These are phyloP conservation scores for Trebouxia gelatinosa DNA, from an alignment of 163 green algal genomes.

Conservation along the genomic window DNA sequence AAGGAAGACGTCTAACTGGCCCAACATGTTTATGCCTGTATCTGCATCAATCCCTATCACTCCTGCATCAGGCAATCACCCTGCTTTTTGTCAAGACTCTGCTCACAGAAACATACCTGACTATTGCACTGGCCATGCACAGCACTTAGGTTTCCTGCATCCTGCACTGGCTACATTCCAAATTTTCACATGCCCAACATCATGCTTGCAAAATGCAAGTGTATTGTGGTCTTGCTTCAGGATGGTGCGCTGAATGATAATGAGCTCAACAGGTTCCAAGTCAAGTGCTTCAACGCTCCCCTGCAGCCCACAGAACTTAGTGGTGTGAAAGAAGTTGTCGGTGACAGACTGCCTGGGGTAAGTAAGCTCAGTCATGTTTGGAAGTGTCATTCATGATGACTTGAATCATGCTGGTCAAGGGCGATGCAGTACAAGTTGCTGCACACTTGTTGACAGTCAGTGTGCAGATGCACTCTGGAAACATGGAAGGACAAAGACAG, in stretches of 20 bases:
- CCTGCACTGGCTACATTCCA: background rate
- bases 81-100: too few species aligned
- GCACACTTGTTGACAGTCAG: background rate
- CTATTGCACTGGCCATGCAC: too few species aligned
- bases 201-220: background rate
- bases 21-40: too few species aligned
- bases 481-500: too few species aligned
- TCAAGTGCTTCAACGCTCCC: slow-evolving; percentile 72
- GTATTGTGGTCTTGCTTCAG: slow-evolving; percentile 33
- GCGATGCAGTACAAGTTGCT: background rate
- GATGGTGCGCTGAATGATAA: slow-evolving; percentile 82
- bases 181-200: background rate
- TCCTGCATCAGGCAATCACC: too few species aligned
- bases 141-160: background rate
- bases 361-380: background rate
- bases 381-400: background rate
- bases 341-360: slow-evolving; percentile 65
- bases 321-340: slow-evolving; percentile 82
- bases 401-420: background rate
- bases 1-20: too few species aligned
- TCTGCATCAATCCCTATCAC: too few species aligned
- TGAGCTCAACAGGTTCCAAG: slow-evolving; percentile 94
- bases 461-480: too few species aligned
- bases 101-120: too few species aligned
- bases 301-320: slow-evolving; percentile 76